Conservation (phyloP, 768 basidiomycete species). For the Sistotremastrum niveocremeum region DNA sequence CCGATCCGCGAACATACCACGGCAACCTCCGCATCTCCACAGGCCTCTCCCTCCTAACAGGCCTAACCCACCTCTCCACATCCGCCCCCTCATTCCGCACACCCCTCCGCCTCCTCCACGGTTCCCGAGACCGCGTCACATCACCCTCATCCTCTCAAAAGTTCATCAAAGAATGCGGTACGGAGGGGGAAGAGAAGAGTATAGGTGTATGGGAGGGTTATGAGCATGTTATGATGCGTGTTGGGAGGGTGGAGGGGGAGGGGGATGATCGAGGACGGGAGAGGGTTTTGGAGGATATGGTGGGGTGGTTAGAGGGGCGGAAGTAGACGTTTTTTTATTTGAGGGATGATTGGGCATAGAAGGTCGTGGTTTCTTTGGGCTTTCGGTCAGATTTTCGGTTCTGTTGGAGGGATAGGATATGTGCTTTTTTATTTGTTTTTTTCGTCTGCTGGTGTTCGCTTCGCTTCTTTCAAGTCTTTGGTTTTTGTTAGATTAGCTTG, state of each 20-base stretch:
- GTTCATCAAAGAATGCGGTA: slow-evolving; percentile 16
- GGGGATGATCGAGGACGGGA: slow-evolving; percentile 20
- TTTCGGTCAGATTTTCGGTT: too few species aligned
- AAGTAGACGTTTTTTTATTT: too few species aligned
- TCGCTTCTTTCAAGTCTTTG: too few species aligned
- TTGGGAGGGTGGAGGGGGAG: slow-evolving; percentile 14
- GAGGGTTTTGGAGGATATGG: slow-evolving; percentile 20
- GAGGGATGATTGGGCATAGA: too few species aligned
- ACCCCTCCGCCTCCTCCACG: slow-evolving; percentile 24
- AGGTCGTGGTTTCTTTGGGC: too few species aligned
- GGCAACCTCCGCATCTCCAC: slow-evolving; percentile 21
- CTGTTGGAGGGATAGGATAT: not conserved
- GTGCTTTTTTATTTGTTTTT: not conserved
- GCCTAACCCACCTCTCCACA: slow-evolving; percentile 16
- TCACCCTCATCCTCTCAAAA: slow-evolving; percentile 11
- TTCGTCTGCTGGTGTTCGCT: too few species aligned
- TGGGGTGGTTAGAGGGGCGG: slow-evolving; percentile 17
- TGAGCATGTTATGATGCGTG: slow-evolving; percentile 24
- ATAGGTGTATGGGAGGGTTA: slow-evolving; percentile 23
- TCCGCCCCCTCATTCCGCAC: slow-evolving; percentile 1
- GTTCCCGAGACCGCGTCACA: slow-evolving; percentile 19
- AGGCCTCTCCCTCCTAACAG: slow-evolving; percentile 18
- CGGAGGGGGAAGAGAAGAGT: slow-evolving; percentile 19
- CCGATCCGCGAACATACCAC: slow-evolving; percentile 20
- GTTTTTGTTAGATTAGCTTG: too few species aligned